Base-by-base conservation (phyloP, 495 filamentous ascomycete species). In the Ramalina intermedia region DNA sequence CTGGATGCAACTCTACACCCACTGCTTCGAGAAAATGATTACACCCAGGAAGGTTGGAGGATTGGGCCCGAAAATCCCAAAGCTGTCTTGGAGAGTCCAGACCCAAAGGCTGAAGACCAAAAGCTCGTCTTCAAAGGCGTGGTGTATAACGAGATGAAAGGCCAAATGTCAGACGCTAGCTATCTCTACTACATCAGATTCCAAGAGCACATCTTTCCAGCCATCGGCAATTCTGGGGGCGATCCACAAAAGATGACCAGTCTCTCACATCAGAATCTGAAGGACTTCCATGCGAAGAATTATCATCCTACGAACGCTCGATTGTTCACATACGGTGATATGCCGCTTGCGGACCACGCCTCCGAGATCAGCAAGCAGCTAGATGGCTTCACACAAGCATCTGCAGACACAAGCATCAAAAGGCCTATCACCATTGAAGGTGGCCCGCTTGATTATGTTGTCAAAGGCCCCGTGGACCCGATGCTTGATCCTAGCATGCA, bases 101-200 rank as follows among this genome's bases (percentile, higher is more conserved):
- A 67, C 18, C 68, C 70, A 35, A 47, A 38, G 6, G 36, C 62
- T 51, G 35, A 58, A 61, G 48, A 68, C 64, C 74, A 67, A 45
- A 78, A 75, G 35, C 75, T 96, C 17, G 81, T 96, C 13, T 98
- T 98, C 72, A 98, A 98, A 63, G 91, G 91, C 20, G 91, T 98
- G 11, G 91, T 98, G 20, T 98, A 98, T 65, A 98, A 98, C 59
- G 91, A 98, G 67, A 98, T 98, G 91, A 98, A 98, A 66, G 91
- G 91, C 0, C 87, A 95, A 60, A 94, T 96, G 78, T 96, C 91
- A 7, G 91, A 96, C 63, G 85, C 91, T 13, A 86, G 86, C 57
- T 96, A 98, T 63, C 72, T 96, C 3, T 98, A 82, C 67, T 96
- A 94, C 56, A 91, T 95, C 51, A 71, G 79, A 46, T 96, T 93